Evolutionary conservation across 768 basidiomycete species (phyloP).

Genomic region (Rhodosporidiobolus sp.): DNA sequence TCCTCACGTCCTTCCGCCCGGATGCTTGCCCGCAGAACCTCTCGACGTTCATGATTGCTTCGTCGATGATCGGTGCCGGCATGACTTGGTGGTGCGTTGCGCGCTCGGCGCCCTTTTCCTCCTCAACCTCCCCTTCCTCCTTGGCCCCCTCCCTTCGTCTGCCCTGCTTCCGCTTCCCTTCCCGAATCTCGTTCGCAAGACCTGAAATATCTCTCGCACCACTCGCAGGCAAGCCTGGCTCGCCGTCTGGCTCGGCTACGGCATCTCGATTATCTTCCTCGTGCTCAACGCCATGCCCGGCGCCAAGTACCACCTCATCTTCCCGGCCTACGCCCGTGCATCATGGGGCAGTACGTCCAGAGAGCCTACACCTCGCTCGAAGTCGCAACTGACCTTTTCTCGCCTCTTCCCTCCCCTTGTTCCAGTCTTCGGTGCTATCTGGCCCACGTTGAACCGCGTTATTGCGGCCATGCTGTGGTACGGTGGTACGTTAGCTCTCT

Average conservation of each 20-base stretch:
- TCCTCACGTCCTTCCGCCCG: too few relatives aligned
- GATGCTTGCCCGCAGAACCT: constrained; percentile 18
- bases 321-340: constrained; percentile 54
- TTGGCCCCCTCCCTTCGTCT: too few relatives aligned
- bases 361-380: constrained; percentile 43
- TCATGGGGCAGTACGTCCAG: constrained; percentile 55
- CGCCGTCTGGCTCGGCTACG: constrained; percentile 64
- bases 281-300: constrained; percentile 74
- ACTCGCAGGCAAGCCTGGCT: too few relatives aligned
- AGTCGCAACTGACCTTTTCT: constrained; percentile 1
- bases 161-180: too few relatives aligned
- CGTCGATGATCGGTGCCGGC: constrained; percentile 52
- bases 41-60: constrained; percentile 49
- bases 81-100: constrained; percentile 81
- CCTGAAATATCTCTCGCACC: too few relatives aligned
- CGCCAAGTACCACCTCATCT: constrained; percentile 62
- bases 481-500: constrained; percentile 42
- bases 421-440: constrained; percentile 63
- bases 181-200: too few relatives aligned
- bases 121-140: too few relatives aligned
- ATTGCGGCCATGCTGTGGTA: constrained; percentile 47
- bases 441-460: constrained; percentile 28
- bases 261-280: constrained; percentile 64
- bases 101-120: too few relatives aligned
- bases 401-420: constrained; percentile 58